A percentile compares a stretch with the other conserved stretches of the same genome.
phyloP scores from a whole-genome alignment of 805 yeast genomes.

The Grigorovia yakushimaensis region DNA sequence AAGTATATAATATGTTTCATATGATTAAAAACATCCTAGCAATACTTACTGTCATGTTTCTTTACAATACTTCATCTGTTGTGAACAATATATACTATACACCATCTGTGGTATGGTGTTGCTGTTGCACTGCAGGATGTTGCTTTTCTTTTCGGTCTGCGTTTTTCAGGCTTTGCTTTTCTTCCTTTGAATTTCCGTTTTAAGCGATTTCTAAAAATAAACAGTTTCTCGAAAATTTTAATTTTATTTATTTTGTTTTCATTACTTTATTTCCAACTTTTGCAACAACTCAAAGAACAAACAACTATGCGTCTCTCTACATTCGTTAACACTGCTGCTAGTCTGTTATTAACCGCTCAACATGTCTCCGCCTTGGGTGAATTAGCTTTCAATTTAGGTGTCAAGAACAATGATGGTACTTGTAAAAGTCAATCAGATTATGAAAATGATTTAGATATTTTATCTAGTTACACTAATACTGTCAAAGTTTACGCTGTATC shows the following conservation, averaged over 20 bases:
- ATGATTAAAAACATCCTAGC: background rate
- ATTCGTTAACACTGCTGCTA: conserved; percentile 38
- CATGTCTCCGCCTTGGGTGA: conserved; percentile 52
- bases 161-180: background rate
- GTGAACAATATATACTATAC: too few relatives aligned
- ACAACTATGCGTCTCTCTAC: conserved; percentile 27
- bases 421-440: conserved; percentile 72
- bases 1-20: background rate
- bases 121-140: background rate
- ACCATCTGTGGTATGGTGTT: background rate
- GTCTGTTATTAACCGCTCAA: conserved; percentile 30
- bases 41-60: too few relatives aligned
- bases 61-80: too few relatives aligned
- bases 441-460: conserved; percentile 50
- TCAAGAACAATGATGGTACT: conserved; percentile 57
- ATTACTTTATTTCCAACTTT: background rate
- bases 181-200: background rate
- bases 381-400: conserved; percentile 84
- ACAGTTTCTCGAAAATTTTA: background rate
- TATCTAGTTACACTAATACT: conserved; percentile 49
- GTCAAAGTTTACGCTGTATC: conserved; percentile 86
- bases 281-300: background rate
- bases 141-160: background rate
- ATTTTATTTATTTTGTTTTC: background rate
- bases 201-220: background rate